phyloP scores from a whole-genome alignment of 1,284 basidiomycete species.

The Sphaerobolus stellatus region DNA sequence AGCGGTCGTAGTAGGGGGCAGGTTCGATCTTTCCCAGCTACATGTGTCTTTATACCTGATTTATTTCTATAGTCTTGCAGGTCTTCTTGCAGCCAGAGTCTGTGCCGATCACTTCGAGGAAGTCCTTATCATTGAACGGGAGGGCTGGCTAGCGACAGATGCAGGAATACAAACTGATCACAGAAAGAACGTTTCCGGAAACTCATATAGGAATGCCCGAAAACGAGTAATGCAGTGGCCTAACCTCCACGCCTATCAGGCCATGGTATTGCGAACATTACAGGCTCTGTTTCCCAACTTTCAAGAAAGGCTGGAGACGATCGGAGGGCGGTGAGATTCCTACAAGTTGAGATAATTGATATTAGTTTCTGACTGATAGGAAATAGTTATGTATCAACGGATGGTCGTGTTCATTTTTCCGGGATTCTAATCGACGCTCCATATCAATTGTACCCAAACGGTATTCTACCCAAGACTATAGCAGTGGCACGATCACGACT shows the following conservation, averaged over 20 bases:
- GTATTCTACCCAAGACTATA: neutral
- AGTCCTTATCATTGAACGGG: constrained; percentile 18
- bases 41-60: too few species aligned
- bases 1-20: too few species aligned
- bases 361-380: too few species aligned
- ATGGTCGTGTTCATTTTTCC: too few species aligned
- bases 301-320: neutral
- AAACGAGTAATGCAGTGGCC: neutral
- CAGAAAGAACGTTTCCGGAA: neutral
- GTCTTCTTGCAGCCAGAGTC: constrained; percentile 16
- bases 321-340: neutral
- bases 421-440: too few species aligned
- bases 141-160: constrained; percentile 9
- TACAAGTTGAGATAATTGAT: too few species aligned
- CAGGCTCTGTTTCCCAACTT: neutral
- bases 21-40: too few species aligned
- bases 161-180: neutral
- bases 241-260: neutral
- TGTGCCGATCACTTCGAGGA: constrained; percentile 18
- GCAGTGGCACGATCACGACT: neutral
- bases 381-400: too few species aligned
- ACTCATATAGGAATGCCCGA: neutral
- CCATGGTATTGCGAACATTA: neutral
- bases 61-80: constrained; percentile 16
- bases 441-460: too few species aligned